A percentile compares a stretch with the other conserved stretches of the same genome.
Evolutionary conservation across 1,139 yeast species (phyloP).

Genomic region (Pneumocystis wakefieldiae): DNA sequence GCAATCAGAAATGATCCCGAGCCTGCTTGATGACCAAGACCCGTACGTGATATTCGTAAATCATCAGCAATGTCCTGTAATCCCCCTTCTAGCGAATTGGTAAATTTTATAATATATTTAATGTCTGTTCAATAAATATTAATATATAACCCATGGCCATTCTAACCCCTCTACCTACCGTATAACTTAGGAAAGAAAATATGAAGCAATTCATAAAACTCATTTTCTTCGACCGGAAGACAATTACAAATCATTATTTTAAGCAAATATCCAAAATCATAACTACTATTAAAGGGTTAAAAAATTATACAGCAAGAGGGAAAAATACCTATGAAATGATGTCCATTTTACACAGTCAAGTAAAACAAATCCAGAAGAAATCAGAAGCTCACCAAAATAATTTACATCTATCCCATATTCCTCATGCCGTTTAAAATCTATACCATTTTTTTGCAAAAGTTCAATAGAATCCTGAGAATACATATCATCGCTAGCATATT

Average conservation of each 20-base stretch:
- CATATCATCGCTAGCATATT: constrained; percentile 41
- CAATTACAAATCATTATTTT: constrained; percentile 59
- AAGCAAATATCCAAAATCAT: constrained; percentile 80
- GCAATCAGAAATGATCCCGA: constrained; percentile 38
- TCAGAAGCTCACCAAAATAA: constrained; percentile 69
- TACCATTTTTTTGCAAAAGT: constrained; percentile 63
- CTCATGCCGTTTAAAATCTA: constrained; percentile 64
- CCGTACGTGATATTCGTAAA: constrained; percentile 26
- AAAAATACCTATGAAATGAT: constrained; percentile 52
- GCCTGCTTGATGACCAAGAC: constrained; percentile 33
- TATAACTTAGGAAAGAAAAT: constrained; percentile 69
- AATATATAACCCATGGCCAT: not conserved
- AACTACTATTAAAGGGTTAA: constrained; percentile 35
- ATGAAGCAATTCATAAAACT: constrained; percentile 56
- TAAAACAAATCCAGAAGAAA: constrained; percentile 72
- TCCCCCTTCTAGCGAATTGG: constrained; percentile 21
- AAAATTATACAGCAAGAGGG: not conserved
- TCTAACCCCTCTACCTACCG: constrained; percentile 34
- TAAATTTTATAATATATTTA: constrained; percentile 51
- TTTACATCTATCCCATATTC: constrained; percentile 65
- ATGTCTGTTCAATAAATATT: constrained; percentile 4
- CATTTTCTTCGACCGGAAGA: constrained; percentile 72
- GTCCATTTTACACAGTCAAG: constrained; percentile 70
- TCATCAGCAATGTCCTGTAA: constrained; percentile 38
- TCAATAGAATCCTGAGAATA: constrained; percentile 63